Base-by-base conservation (phyloP, 768 basidiomycete species). In the Kwoniella mangroviensis region DNA sequence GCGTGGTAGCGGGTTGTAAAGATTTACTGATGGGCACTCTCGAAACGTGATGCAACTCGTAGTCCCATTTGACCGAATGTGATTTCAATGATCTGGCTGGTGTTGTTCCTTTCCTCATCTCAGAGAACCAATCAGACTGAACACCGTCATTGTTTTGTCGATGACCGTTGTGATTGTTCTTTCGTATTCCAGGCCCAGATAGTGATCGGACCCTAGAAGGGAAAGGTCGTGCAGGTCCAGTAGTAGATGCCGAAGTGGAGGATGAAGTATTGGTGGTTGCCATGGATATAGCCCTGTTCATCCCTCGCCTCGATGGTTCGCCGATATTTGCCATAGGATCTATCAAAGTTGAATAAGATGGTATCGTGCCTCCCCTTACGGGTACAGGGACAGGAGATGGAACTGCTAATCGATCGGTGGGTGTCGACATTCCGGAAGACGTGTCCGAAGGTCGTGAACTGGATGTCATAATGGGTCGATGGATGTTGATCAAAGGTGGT, bases 31-130 rank as follows among this genome's bases (percentile, higher is more conserved):
- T 61, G 0, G 75, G 75, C 12, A 80, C 73, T 13, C 70, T 59
- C 34, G 78, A 49, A 19, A 63, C 59, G 51, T 76, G 76, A 15
- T 75, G 45, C 21, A 78, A 22, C 19, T 72, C 69, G 53, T 70
- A 76, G 21, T 76, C 70, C 75, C 75, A 80, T 7, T 72, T 73
- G 45, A 73, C 76, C 10, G 73, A 68, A 66, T 80, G 75, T 15
- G 65, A 54, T 21, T 40, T 51, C 41, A 77, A 57, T 4, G 45
- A 34, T 40, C 41, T 19, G 24, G 61, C 2, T 4, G 73, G 75
- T n/a, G 79, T 80, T 4, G 28, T 49, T 10, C 79, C 79, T 60
- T 75, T 77, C 9, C 79, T 45, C 56, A 45, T 43, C 13, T 66
- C 65, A 11, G 67, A 68, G 2, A 59, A 53, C 21, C 24, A 52